Base-by-base conservation (phyloP, 345 rosid genomes). In the Brassica rapa region DNA sequence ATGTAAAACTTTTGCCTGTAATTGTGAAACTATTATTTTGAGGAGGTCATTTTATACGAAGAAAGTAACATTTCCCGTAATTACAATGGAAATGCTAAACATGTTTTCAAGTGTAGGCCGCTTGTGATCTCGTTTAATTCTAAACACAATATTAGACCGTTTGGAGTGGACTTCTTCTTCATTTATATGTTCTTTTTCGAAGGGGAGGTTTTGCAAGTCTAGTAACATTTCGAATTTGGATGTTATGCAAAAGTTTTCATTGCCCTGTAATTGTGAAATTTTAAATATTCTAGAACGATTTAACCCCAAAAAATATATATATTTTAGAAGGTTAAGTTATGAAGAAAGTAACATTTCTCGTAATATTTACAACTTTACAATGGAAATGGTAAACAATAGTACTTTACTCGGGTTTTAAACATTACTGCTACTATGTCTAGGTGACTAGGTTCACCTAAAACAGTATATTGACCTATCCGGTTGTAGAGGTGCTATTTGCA, bases 401-500 rank as follows among this genome's bases (percentile, higher is more conserved):
- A 46, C 19, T 53, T 41, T 74, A 49, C 49, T 83, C 57, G 67
- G 16, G 81, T 35, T 68, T 29, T 19, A 72, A 62, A 59, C 49
- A 23, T 71, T 35, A 25, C 60, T 72, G 71, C 75, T 71, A 57
- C 64, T 43, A 15, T 41, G 62, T 65, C 29, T 71, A 77, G 75
- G 70, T 64, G 72, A 64, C 37, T 71, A 21, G 12, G 71, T 37
- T 81, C 85, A 88, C 73, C 87, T 90, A 64, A 85, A 84, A 51
- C 80, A 77, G 4, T 83, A 75, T 63, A 84, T 68, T 69, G 85
- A 82, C 63, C 86, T 87, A 81, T 91, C 97, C 29, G 88, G 94
- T 70, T 83, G 84, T 57, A 89, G 74, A 65, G 92, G 92, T 19
- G 82, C 72, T 73, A 89, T 78, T 57, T 53, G 85, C 39, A 86